Evolutionary conservation across 2,329 filamentous ascomycete genomes (phyloP).

Genomic region (Rhynchosporium agropyri): DNA sequence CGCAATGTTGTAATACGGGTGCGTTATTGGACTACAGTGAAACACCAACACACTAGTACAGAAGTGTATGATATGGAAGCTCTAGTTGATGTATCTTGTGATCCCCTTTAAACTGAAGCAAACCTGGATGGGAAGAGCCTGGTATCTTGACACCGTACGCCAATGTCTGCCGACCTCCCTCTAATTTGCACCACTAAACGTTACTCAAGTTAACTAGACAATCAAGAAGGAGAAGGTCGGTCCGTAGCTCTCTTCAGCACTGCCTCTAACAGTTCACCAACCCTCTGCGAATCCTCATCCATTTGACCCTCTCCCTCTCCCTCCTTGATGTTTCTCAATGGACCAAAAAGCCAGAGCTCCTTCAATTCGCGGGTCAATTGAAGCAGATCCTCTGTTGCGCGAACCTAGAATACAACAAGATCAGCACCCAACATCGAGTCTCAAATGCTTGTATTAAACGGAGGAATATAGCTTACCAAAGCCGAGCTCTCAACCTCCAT

Average conservation of each 20-base stretch:
- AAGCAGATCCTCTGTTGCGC: constrained; percentile 48
- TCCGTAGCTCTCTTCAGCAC: constrained; percentile 27
- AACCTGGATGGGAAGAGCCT: neutral
- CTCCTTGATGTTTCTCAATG: constrained; percentile 49
- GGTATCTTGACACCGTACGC: constrained; percentile 18
- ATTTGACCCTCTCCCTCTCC: constrained; percentile 47
- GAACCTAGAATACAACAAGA: constrained; percentile 32
- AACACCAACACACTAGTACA: too few species aligned
- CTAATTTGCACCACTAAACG: neutral
- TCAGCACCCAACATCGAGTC: neutral
- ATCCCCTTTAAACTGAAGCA: neutral
- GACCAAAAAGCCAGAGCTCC: constrained; percentile 53
- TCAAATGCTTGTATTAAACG: too few species aligned
- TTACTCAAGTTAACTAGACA: neutral
- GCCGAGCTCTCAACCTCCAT: constrained; percentile 42
- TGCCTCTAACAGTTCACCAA: constrained; percentile 36
- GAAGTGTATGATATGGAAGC: too few species aligned
- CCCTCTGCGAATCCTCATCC: constrained; percentile 43
- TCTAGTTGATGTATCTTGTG: too few species aligned
- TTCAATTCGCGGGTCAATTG: constrained; percentile 52
- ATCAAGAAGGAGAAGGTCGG: neutral
- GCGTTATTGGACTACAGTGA: too few species aligned
- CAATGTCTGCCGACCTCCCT: neutral
- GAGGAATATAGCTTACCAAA: constrained; percentile 33
- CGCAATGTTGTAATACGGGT: too few species aligned